Percentiles rank a stretch among this genome's conserved stretches.
phyloP scores from a whole-genome alignment of 129 eudicot species.

The Lonicera japonica region DNA sequence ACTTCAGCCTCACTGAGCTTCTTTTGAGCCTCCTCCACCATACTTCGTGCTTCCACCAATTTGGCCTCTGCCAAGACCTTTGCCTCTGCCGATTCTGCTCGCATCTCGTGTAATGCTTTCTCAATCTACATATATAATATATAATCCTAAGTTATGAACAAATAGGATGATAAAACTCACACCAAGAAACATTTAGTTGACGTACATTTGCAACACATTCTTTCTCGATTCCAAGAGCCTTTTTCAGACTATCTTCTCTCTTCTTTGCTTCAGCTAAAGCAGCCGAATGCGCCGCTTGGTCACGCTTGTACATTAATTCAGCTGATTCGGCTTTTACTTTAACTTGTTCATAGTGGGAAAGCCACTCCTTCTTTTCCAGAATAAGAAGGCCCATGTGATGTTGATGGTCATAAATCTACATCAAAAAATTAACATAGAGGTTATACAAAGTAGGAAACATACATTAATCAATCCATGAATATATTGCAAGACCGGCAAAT shows the following conservation, averaged over 20 bases:
- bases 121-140: constrained; percentile 76
- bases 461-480: neutral
- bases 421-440: neutral
- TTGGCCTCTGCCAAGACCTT: constrained; percentile 81
- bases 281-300: constrained; percentile 39
- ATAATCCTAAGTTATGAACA: neutral
- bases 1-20: constrained; percentile 58
- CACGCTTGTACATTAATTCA: constrained; percentile 51
- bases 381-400: constrained; percentile 92
- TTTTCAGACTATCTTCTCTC: constrained; percentile 72
- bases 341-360: constrained; percentile 59
- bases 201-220: constrained; percentile 88
- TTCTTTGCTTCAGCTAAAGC: constrained; percentile 65
- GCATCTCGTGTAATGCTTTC: constrained; percentile 90
- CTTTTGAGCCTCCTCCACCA: constrained; percentile 77
- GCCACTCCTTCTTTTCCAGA: constrained; percentile 82
- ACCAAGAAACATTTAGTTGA: neutral
- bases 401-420: constrained; percentile 78
- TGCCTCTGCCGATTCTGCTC: constrained; percentile 80
- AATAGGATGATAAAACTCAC: neutral
- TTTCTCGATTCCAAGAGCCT: constrained; percentile 81
- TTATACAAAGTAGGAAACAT: neutral
- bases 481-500: neutral
- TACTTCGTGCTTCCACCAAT: constrained; percentile 55
- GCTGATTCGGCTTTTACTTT: constrained; percentile 60